These are phyloP conservation scores for Bothriochloa decipiens DNA, from an alignment of 176 grass and related monocot genomes.

Conservation along the genomic window DNA sequence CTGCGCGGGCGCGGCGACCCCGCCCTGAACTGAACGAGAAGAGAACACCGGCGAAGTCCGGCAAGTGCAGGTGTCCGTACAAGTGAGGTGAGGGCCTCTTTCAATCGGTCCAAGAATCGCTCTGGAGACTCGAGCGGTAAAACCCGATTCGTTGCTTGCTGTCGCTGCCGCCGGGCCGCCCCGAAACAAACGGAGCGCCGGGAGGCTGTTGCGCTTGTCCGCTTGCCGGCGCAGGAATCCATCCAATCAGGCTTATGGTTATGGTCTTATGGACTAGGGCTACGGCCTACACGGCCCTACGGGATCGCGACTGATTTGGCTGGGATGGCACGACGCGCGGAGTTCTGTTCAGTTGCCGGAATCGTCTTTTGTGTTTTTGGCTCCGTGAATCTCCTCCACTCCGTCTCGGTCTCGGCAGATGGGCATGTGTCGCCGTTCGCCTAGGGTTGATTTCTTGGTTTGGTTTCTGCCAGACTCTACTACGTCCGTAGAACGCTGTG, in stretches of 20 bases:
- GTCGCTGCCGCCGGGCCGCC: neutral
- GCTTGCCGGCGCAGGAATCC: conserved; percentile 29
- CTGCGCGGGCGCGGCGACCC: neutral
- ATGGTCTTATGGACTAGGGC: neutral
- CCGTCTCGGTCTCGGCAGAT: neutral
- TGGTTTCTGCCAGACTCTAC: neutral
- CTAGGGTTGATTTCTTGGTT: too few relatives aligned
- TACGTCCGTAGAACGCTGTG: neutral
- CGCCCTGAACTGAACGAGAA: neutral
- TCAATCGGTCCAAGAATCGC: neutral
- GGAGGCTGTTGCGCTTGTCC: conserved; percentile 24
- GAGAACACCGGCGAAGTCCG: neutral
- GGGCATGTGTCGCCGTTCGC: neutral
- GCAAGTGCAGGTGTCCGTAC: neutral
- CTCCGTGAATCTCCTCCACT: neutral
- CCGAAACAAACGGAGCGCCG: neutral
- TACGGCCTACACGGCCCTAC: neutral
- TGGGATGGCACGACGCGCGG: neutral
- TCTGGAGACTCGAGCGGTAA: neutral
- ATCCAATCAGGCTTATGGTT: neutral
- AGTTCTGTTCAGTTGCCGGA: neutral
- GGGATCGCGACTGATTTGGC: neutral
- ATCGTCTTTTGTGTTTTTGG: neutral
- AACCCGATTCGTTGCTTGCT: neutral
- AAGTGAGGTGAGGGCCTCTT: neutral